phyloP scores from a whole-genome alignment of 257 asterid genomes.

The Thymus quinquecostatus region DNA sequence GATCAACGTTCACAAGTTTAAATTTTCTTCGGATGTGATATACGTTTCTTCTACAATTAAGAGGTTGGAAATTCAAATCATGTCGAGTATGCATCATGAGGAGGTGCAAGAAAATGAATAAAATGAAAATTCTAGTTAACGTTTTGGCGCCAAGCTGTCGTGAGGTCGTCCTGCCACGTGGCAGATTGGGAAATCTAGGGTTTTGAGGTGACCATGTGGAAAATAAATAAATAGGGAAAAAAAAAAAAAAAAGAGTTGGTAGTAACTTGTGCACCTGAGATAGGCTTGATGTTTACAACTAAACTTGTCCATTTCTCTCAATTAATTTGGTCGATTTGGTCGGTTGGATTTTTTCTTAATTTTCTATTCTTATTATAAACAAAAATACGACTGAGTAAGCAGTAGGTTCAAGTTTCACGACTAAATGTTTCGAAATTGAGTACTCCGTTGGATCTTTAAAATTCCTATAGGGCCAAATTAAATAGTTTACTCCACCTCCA shows the following conservation, averaged over 20 bases:
- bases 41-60: too few species aligned
- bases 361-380: too few species aligned
- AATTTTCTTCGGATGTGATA: too few species aligned
- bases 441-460: too few species aligned
- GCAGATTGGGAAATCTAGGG: slow-evolving; percentile 29
- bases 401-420: too few species aligned
- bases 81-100: too few species aligned
- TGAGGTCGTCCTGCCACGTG: slow-evolving; percentile 30
- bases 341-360: slow-evolving; percentile 34
- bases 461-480: too few species aligned
- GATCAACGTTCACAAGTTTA: too few species aligned
- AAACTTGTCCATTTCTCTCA: slow-evolving; percentile 20
- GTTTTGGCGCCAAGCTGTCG: slow-evolving; percentile 35
- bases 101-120: neutral
- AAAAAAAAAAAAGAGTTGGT: slow-evolving; percentile 27
- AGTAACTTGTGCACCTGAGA: slow-evolving; percentile 13
- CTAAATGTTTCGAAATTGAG: too few species aligned
- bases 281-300: slow-evolving; percentile 29
- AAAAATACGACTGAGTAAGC: too few species aligned
- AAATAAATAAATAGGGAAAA: neutral
- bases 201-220: slow-evolving; percentile 32
- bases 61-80: too few species aligned
- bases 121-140: neutral
- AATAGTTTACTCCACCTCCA: too few species aligned
- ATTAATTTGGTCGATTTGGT: slow-evolving; percentile 36